A percentile compares a stretch with the other conserved stretches of the same genome.
Conservation (phyloP, 2,329 filamentous ascomycete species). For the Sarocladium brachiariae region DNA sequence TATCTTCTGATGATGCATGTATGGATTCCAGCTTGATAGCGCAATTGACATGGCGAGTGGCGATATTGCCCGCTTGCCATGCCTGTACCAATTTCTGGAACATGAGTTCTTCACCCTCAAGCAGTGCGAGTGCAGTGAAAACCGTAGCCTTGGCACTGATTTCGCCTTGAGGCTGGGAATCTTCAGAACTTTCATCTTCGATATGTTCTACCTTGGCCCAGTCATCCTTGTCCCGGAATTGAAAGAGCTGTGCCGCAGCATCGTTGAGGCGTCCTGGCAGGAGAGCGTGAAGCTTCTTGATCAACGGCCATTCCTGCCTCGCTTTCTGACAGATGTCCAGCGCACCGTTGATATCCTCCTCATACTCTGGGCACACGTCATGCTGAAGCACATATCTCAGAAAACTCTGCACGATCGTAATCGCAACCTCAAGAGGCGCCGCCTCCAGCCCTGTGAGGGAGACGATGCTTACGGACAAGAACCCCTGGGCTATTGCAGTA, state of each 20-base stretch:
- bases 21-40: conserved; percentile 56
- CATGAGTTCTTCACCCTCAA: conserved; percentile 13
- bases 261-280: conserved; percentile 77
- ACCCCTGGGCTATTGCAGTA: conserved; percentile 66
- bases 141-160: conserved; percentile 30
- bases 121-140: conserved; percentile 36
- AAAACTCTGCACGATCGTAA: conserved; percentile 73
- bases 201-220: conserved; percentile 17
- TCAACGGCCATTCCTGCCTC: conserved; percentile 57
- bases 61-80: background rate
- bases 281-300: conserved; percentile 39
- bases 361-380: conserved; percentile 78
- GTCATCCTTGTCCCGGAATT: conserved; percentile 24
- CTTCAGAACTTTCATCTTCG: background rate
- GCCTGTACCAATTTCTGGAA: conserved; percentile 7
- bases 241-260: conserved; percentile 65
- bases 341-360: conserved; percentile 58
- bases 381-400: conserved; percentile 82
- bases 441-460: conserved; percentile 49
- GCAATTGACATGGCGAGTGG: conserved; percentile 30
- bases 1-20: conserved; percentile 30
- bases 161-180: background rate
- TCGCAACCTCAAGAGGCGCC: conserved; percentile 46
- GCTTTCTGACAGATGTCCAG: conserved; percentile 60
- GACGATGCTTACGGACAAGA: conserved; percentile 58